phyloP scores from a whole-genome alignment of 805 yeast species.

The Starmerella vaccinii region DNA sequence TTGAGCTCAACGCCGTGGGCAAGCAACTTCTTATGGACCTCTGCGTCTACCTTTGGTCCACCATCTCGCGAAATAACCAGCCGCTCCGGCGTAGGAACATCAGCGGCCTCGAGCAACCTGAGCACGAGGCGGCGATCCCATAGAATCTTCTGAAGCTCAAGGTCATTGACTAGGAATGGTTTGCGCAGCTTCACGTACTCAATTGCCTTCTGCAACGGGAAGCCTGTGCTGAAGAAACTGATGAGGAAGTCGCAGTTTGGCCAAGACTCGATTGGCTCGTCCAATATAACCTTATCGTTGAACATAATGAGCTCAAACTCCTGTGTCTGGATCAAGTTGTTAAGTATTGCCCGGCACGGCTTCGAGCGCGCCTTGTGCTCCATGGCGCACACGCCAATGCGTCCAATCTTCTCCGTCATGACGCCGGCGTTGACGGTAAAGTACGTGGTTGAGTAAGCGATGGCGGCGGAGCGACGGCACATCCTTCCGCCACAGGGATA shows the following conservation, averaged over 20 bases:
- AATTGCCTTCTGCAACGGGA: constrained; percentile 93
- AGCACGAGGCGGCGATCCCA: constrained; percentile 95
- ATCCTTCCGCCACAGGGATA: too few relatives aligned
- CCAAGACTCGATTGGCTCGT: constrained; percentile 92
- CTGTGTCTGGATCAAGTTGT: constrained; percentile 78
- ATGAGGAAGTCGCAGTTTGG: constrained; percentile 95
- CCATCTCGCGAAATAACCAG: constrained; percentile 91
- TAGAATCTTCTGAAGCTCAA: constrained; percentile 81
- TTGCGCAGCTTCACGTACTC: constrained; percentile 77
- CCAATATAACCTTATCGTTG: constrained; percentile 93
- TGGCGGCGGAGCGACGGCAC: background rate
- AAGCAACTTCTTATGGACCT: constrained; percentile 48
- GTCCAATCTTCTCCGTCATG: constrained; percentile 44
- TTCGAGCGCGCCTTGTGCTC: constrained; percentile 91
- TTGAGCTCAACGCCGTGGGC: constrained; percentile 48
- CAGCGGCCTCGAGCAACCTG: constrained; percentile 60
- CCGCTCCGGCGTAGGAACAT: constrained; percentile 85
- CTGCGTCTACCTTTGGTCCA: constrained; percentile 76
- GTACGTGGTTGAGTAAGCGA: background rate
- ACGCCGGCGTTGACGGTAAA: background rate
- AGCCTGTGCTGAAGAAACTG: constrained; percentile 89
- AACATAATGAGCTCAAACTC: constrained; percentile 94
- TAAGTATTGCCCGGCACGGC: constrained; percentile 86
- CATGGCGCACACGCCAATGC: constrained; percentile 98
- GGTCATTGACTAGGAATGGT: constrained; percentile 81